phyloP scores from a whole-genome alignment of 1,139 yeast species.

The Komagataea norvegica region DNA sequence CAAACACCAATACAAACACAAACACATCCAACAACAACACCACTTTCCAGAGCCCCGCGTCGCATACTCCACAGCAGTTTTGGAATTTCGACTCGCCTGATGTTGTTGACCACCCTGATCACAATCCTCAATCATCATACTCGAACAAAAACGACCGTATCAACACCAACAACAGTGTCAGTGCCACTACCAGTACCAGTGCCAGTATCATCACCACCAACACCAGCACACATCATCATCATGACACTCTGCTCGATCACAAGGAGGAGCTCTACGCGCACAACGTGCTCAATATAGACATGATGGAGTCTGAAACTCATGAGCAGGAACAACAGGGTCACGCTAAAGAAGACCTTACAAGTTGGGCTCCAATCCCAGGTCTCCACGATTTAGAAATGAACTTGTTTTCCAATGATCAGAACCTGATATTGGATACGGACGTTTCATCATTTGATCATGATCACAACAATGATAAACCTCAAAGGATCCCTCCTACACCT shows the following conservation, averaged over 20 bases:
- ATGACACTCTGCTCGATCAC: not conserved
- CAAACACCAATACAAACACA: not conserved
- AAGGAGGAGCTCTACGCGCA: constrained; percentile 6
- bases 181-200: not conserved
- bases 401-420: constrained; percentile 13
- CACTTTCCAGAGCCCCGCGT: constrained; percentile 5
- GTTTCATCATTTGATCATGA: constrained; percentile 1
- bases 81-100: constrained; percentile 22
- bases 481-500: constrained; percentile 22
- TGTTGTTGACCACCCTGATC: constrained; percentile 13
- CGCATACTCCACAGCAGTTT: constrained; percentile 8
- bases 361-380: constrained; percentile 20
- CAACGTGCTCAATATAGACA: constrained; percentile 8
- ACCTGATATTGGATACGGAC: not conserved
- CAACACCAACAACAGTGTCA: not conserved
- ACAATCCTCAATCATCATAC: constrained; percentile 3
- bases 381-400: constrained; percentile 22
- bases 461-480: constrained; percentile 3
- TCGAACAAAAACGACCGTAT: constrained; percentile 1
- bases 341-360: constrained; percentile 6
- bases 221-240: constrained; percentile 4
- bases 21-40: not conserved
- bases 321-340: constrained; percentile 4
- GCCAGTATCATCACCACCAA: not conserved
- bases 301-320: constrained; percentile 3